phyloP scores from a whole-genome alignment of 140 eudicot species.

The Bidens hawaiensis region DNA sequence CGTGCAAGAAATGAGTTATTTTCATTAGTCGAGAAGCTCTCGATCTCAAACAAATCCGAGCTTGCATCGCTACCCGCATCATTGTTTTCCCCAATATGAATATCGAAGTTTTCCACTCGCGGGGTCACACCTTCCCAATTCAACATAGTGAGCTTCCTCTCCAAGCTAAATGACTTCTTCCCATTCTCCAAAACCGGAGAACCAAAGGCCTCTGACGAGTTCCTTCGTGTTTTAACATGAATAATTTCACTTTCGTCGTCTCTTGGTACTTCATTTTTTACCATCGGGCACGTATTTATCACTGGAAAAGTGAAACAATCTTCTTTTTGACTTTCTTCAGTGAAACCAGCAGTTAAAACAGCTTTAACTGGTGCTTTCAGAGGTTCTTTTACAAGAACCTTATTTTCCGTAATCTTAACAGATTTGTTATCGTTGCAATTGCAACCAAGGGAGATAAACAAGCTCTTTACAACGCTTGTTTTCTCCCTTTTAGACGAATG shows the following conservation, averaged over 20 bases:
- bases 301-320: conserved; percentile 43
- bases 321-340: conserved; percentile 31
- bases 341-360: conserved; percentile 17
- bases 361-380: background rate
- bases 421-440: conserved; percentile 55
- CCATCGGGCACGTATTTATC: conserved; percentile 15
- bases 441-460: conserved; percentile 60
- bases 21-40: conserved; percentile 62
- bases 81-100: conserved; percentile 15
- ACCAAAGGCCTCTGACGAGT: conserved; percentile 55
- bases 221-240: conserved; percentile 24
- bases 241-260: conserved; percentile 17
- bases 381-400: conserved; percentile 25
- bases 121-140: conserved; percentile 76
- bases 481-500: conserved; percentile 28
- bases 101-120: conserved; percentile 28
- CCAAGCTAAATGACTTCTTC: conserved; percentile 44
- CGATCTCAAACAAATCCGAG: conserved; percentile 88
- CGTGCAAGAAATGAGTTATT: conserved; percentile 38
- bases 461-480: conserved; percentile 34
- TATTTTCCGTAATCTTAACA: conserved; percentile 35
- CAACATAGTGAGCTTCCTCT: conserved; percentile 46
- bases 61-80: conserved; percentile 81
- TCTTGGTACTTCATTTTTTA: conserved; percentile 10
- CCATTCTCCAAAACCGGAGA: conserved; percentile 36